phyloP scores from a whole-genome alignment of 495 filamentous ascomycete species.

The Geoglossum glabrum region DNA sequence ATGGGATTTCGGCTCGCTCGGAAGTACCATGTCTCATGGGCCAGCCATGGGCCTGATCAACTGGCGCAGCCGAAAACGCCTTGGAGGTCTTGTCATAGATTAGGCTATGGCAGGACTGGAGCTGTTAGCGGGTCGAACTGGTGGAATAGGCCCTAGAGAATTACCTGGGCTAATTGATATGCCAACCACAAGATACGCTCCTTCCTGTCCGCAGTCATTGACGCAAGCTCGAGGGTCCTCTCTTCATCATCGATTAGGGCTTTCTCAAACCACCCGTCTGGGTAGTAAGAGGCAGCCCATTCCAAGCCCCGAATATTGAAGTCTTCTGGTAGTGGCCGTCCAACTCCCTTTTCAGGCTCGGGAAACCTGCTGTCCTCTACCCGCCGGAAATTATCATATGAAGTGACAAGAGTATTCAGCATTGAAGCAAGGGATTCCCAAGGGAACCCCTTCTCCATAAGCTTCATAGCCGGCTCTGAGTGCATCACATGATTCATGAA shows the following conservation, averaged over 20 bases:
- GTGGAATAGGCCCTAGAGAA: not conserved
- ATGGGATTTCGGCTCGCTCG: not conserved
- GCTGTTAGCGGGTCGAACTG: not conserved
- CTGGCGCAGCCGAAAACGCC: not conserved
- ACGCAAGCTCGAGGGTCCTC: constrained; percentile 45
- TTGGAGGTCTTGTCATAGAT: not conserved
- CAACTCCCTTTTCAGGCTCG: constrained; percentile 24
- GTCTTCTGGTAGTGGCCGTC: constrained; percentile 63
- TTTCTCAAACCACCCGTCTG: constrained; percentile 44
- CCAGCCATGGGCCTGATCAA: not conserved
- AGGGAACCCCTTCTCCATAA: constrained; percentile 37
- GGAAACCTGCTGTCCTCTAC: constrained; percentile 23
- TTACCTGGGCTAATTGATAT: constrained; percentile 26
- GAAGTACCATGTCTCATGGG: not conserved
- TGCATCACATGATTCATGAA: constrained; percentile 44
- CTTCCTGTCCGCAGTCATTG: constrained; percentile 40
- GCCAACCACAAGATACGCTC: constrained; percentile 63
- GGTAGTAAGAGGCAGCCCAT: constrained; percentile 52
- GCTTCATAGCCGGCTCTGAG: constrained; percentile 28
- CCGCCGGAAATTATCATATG: constrained; percentile 19
- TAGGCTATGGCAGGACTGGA: not conserved
- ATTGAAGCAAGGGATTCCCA: constrained; percentile 44
- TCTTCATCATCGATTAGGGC: constrained; percentile 59
- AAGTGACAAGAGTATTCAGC: constrained; percentile 40
- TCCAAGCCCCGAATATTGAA: constrained; percentile 57